Base-by-base conservation (phyloP, 139 green algal genomes). In the Tetradesmus obliquus region DNA sequence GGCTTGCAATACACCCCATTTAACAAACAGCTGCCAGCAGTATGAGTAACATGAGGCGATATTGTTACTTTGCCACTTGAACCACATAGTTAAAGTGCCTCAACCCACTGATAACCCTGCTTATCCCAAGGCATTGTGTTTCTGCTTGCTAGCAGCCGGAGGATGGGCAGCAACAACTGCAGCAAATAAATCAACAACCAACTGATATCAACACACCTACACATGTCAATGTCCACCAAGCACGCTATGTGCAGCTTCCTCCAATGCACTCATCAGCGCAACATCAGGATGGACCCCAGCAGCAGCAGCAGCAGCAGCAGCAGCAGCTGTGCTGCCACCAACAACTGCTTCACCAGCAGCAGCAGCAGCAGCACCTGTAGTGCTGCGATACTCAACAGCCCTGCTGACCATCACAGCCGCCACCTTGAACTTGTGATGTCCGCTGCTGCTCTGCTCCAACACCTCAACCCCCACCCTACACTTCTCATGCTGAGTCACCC, bases 371-470 rank as follows among this genome's bases (percentile, higher is more conserved):
- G 60, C 60, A 71, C 8, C 32, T 45, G 32, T 71, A 13, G 2
- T 71, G 72, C 72, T 7, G 8, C 15, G 72, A 55, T 91, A 91
- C 20, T 72, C 72, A 13, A 91, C 74, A 3, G 22, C 53, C 74
- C 58, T 72, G n/a, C n/a, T 57, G 55, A 93, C 81, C 91, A 93
- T 54, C 1, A 93, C 82, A n/a, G 79, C 88, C 20, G 90, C 51
- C 32, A 93, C 32, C 69, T 91, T 93, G 72, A 93, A 90, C 60
- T 93, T 93, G 57, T 80, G 8, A 20, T 82, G 81, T 5, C 85
- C 57, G 20, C 4, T 66, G 45, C 58, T 55, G 32, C 32, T 82
- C 51, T 32, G 4, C 3, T n/a, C 10, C 54, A 86, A 74, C 15
- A 91, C 55, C 72, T 91, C 22, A 32, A 91, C 74, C 51, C 87